Base-by-base conservation (phyloP, 257 asterid species). In the Coffea eugenioides region DNA sequence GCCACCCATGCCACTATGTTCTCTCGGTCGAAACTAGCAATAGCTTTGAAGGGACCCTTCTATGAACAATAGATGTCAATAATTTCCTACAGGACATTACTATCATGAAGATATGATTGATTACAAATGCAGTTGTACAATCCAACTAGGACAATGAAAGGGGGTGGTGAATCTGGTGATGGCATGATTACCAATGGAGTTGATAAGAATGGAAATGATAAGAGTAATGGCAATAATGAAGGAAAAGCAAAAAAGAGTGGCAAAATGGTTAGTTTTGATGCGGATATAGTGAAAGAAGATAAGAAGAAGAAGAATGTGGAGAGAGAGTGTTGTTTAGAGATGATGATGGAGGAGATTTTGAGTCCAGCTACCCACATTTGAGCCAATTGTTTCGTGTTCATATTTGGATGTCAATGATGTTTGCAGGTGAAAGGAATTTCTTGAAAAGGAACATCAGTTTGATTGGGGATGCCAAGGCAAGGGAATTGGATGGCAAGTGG, bases 401-500 rank as follows among this genome's bases (percentile, higher is more conserved):
- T 45, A 2, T 76, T 62, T 67, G 13, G 8, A 73, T 20, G 36
- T 18, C 66, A 39, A 20, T 79, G 3, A 21, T 76, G 2, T 59
- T 88, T 0, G 78, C 71, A 54, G 45, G 16, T 36, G 79, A 57
- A 54, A 21, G 46, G 75, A 68, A 46, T 71, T 34, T 80, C 3
- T 16, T 85, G 81, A 82, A 66, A 84, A 85, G 87, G 48, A 88
- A 73, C 20, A 48, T 89, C 82, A 73, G 77, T 69, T 74, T 80
- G 86, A 68, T 90, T 61, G 91, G 85, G 79, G 49, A 66, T n/a
- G 82, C 49, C 8, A 85, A 87, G 83, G 92, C 92, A 6, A 85
- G 83, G 80, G 89, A 86, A 31, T 77, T 88, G 84, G 89, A 92
- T 51, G 85, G 85, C 9, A 85, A 84, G 84, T 92, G 97, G 95